phyloP scores from a whole-genome alignment of 176 grass and related monocot species.

The Secale cereale region DNA sequence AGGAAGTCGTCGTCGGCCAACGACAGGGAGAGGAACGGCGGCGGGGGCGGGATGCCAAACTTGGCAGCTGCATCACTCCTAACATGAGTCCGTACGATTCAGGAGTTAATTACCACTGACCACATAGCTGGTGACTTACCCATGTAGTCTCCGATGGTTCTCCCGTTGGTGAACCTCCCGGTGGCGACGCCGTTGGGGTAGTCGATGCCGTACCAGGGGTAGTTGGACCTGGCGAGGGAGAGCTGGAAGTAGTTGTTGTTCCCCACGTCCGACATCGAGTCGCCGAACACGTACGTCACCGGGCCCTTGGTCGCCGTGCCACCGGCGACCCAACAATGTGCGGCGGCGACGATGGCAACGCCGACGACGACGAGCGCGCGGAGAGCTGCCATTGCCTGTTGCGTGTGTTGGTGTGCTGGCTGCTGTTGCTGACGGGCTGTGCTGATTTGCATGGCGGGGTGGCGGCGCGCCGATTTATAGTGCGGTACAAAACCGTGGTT shows the following conservation, averaged over 20 bases:
- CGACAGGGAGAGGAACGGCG: slow-evolving; percentile 74
- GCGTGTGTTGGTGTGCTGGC: not conserved
- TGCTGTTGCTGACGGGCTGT: not conserved
- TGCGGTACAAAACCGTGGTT: not conserved
- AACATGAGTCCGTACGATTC: not conserved
- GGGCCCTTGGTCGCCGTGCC: slow-evolving; percentile 14
- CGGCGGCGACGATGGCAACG: slow-evolving; percentile 15
- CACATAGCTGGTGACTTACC: slow-evolving; percentile 6
- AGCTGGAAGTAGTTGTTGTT: slow-evolving; percentile 89
- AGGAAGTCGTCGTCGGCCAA: slow-evolving; percentile 51
- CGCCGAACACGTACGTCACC: slow-evolving; percentile 76
- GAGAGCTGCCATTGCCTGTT: slow-evolving; percentile 44
- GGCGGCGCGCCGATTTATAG: slow-evolving; percentile 22
- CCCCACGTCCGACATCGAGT: slow-evolving; percentile 92
- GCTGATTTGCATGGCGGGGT: not conserved
- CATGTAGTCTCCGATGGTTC: slow-evolving; percentile 93
- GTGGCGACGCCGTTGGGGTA: slow-evolving; percentile 58
- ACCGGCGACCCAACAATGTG: not conserved
- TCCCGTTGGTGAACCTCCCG: slow-evolving; percentile 87
- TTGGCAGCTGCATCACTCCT: slow-evolving; percentile 53
- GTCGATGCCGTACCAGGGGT: slow-evolving; percentile 97
- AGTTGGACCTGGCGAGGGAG: slow-evolving; percentile 80
- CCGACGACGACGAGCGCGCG: slow-evolving; percentile 11
- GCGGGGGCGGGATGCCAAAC: slow-evolving; percentile 56
- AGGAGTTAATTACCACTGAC: no score